Percentiles rank a stretch among this genome's conserved stretches.
Evolutionary conservation across 371 early-diverging fungal genomes (phyloP).

Genomic region (Haplosporangium sp.): DNA sequence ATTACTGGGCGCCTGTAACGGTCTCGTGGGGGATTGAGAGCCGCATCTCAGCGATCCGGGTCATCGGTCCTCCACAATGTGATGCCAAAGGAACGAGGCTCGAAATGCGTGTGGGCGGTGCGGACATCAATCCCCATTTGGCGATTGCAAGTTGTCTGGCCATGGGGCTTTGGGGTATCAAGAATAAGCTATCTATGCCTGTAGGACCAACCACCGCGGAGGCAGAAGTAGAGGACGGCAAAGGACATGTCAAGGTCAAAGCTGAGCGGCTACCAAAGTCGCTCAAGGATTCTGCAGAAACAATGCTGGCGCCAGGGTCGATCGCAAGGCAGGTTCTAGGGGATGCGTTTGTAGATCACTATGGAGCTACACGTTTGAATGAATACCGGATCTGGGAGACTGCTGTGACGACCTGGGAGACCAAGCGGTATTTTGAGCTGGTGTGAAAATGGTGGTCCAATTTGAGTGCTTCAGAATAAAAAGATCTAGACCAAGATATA

Average conservation of each 20-base stretch:
- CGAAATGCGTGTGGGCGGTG: conserved; percentile 87
- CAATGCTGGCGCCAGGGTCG: conserved; percentile 73
- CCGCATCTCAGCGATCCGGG: conserved; percentile 77
- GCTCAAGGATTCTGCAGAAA: conserved; percentile 74
- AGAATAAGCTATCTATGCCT: conserved; percentile 66
- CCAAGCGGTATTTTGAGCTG: conserved; percentile 78
- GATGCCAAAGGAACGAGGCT: conserved; percentile 75
- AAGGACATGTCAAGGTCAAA: conserved; percentile 7
- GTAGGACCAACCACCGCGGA: conserved; percentile 52
- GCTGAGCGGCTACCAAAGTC: conserved; percentile 70
- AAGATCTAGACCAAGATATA: too few relatives aligned
- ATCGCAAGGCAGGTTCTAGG: conserved; percentile 82
- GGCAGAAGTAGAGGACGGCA: conserved; percentile 10
- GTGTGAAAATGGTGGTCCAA: conserved; percentile 44
- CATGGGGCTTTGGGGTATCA: conserved; percentile 82
- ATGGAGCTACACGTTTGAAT: conserved; percentile 74
- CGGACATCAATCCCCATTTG: conserved; percentile 86
- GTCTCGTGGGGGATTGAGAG: conserved; percentile 86
- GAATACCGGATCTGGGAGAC: conserved; percentile 81
- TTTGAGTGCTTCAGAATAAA: too few relatives aligned
- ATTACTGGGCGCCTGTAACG: conserved; percentile 87
- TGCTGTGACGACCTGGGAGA: conserved; percentile 84
- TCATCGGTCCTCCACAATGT: conserved; percentile 80
- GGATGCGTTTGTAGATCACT: conserved; percentile 85
- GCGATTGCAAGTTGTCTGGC: conserved; percentile 82